These are phyloP conservation scores for Periconia digitata DNA, from an alignment of 2,329 filamentous ascomycete species.

Conservation along the genomic window DNA sequence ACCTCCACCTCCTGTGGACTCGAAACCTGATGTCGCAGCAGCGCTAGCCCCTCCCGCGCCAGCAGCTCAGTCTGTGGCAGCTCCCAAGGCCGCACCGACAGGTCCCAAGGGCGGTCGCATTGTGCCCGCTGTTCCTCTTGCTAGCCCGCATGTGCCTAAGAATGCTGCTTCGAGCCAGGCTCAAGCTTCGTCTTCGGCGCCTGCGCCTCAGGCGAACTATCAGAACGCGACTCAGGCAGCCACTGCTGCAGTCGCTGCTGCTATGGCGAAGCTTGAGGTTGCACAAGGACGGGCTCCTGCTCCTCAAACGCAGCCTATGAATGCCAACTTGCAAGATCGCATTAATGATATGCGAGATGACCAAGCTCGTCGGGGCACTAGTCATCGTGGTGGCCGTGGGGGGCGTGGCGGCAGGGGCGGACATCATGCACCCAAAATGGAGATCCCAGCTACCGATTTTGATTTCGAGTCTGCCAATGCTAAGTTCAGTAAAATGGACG, in stretches of 20 bases:
- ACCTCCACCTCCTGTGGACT: constrained; percentile 67
- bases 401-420: constrained; percentile 53
- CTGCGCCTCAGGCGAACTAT: constrained; percentile 40
- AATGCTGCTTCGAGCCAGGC: constrained; percentile 42
- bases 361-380: constrained; percentile 49
- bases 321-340: constrained; percentile 69
- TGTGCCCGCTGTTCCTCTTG: constrained; percentile 66
- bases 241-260: constrained; percentile 75
- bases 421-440: constrained; percentile 64
- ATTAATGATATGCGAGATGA: constrained; percentile 77
- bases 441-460: constrained; percentile 87
- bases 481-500: constrained; percentile 84
- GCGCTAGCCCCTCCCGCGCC: constrained; percentile 55
- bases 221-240: constrained; percentile 73
- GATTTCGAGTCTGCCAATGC: constrained; percentile 87
- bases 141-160: constrained; percentile 44
- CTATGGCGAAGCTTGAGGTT: constrained; percentile 71
- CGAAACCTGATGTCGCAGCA: constrained; percentile 65
- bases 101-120: constrained; percentile 56
- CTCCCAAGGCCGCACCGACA: constrained; percentile 41
- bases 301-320: constrained; percentile 51
- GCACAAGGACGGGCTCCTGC: constrained; percentile 22
- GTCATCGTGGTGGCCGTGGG: constrained; percentile 51
- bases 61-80: constrained; percentile 35
- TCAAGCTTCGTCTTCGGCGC: constrained; percentile 42